phyloP scores from a whole-genome alignment of 176 grass and related monocot species.

The Ensete glaucum region DNA sequence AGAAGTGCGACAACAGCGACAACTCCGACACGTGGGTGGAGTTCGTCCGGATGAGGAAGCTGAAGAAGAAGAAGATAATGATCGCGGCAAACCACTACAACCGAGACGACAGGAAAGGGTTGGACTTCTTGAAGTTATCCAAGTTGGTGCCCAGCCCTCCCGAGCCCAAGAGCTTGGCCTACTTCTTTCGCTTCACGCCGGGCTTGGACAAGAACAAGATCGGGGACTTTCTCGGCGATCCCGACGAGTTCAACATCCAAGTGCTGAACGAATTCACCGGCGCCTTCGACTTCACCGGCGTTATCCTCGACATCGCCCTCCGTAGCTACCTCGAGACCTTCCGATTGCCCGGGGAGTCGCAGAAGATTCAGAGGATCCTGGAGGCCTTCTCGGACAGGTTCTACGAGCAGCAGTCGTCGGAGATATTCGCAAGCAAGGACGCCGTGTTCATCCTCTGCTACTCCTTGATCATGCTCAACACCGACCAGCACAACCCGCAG shows the following conservation, averaged over 20 bases:
- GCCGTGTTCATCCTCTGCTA: constrained; percentile 80
- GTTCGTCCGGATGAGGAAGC: constrained; percentile 68
- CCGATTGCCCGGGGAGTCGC: constrained; percentile 76
- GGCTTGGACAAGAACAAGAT: constrained; percentile 73
- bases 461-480: constrained; percentile 98
- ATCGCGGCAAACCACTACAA: constrained; percentile 94
- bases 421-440: constrained; percentile 69
- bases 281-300: constrained; percentile 70
- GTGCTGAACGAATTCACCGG: constrained; percentile 78
- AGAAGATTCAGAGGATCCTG: constrained; percentile 88
- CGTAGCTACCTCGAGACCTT: constrained; percentile 84
- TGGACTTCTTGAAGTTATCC: constrained; percentile 61
- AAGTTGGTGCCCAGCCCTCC: constrained; percentile 62
- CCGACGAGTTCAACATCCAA: constrained; percentile 51
- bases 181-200: constrained; percentile 75
- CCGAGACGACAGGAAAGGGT: constrained; percentile 81
- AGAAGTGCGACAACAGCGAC: constrained; percentile 33
- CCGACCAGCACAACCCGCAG: constrained; percentile 90
- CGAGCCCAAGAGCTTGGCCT: constrained; percentile 59
- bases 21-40: constrained; percentile 60
- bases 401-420: constrained; percentile 62
- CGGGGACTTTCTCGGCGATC: constrained; percentile 82
- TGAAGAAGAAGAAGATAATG: constrained; percentile 67
- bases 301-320: constrained; percentile 62
- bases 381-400: constrained; percentile 78